phyloP scores from a whole-genome alignment of 495 filamentous ascomycete species.

The Xylaria longipes region DNA sequence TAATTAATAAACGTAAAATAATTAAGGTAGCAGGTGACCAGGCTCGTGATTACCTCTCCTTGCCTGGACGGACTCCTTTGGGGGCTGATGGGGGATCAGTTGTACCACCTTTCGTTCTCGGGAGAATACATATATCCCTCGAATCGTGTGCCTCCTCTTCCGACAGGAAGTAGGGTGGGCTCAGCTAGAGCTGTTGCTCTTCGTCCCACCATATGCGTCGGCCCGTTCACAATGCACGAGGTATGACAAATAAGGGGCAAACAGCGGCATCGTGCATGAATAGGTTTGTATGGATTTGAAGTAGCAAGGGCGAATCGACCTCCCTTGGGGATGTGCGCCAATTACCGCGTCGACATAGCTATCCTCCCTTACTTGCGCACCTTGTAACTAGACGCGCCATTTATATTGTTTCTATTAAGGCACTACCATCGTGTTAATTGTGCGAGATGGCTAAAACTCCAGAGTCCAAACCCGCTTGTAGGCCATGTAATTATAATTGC shows the following conservation, averaged over 20 bases:
- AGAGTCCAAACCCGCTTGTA: too few relatives aligned
- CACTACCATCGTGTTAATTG: too few relatives aligned
- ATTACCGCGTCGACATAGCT: too few relatives aligned
- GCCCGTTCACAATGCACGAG: not conserved
- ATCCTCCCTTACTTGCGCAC: too few relatives aligned
- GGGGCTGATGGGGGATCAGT: not conserved
- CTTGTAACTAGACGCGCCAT: too few relatives aligned
- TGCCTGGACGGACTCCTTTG: too few relatives aligned
- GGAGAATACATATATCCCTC: not conserved
- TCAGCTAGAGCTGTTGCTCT: not conserved
- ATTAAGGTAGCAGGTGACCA: not conserved
- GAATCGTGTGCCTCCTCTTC: not conserved
- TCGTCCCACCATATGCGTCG: not conserved
- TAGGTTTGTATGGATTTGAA: not conserved
- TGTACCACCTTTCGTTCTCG: too few relatives aligned
- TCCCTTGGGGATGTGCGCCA: not conserved
- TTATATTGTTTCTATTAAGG: too few relatives aligned
- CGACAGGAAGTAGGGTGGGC: too few relatives aligned
- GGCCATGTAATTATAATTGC: too few relatives aligned
- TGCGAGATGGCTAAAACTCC: too few relatives aligned
- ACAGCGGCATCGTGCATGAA: not conserved
- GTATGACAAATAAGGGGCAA: not conserved
- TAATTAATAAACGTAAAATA: not conserved
- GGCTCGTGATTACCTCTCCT: too few relatives aligned
- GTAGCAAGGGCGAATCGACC: not conserved